Evolutionary conservation across 1,284 basidiomycete species (phyloP), one percentile per base, ranked within the genome.

Genomic region (Rugosomyces carneus): DNA sequence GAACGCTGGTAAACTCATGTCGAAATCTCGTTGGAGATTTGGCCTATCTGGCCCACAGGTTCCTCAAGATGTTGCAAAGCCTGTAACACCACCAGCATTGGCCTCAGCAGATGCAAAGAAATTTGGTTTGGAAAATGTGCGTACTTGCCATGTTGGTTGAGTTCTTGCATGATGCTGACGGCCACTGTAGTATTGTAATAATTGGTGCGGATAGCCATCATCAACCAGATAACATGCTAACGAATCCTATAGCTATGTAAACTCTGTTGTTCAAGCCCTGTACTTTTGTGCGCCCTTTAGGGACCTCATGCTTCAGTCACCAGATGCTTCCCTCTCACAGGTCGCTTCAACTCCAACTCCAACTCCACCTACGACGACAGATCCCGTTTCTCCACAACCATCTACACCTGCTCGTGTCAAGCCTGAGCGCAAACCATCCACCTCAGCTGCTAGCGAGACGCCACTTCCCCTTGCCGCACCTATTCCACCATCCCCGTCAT

Each of bases 261-360:
- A 98, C 69, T 98, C 95, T 13, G 91, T 99, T 21, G 77, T 99
- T 8, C 95, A 99, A 65, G 87, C 95, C 0, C 80, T 99, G 45
- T 99, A 97, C 58, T 75, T 73, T 57, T 76, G 72, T 53, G 58
- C 65, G 19, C 72, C 73, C 5, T 75, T 76, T 54, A 63, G 72
- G 32, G 71, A 74, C 45, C 68, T 75, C 23, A 58, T 73, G 47
- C 57, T 74, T n/a, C 71, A 75, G 55, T 64, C 66, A 34, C 46
- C 57, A 20, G 72, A 72, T 52, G 39, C 57, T 32, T 63, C 62
- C 6, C 21, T 49, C 31, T 21, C 49, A 11, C 47, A 48, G 21
- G 20, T 44, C n/a, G 44, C 31, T 21, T 48, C 45, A 19, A 49
- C 44, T 49, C 62, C 49, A 38, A 60, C 16, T 38, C 59, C 39